These are phyloP conservation scores for Rhododendron ovatum DNA, from an alignment of 148 eudicot species.

Conservation along the genomic window DNA sequence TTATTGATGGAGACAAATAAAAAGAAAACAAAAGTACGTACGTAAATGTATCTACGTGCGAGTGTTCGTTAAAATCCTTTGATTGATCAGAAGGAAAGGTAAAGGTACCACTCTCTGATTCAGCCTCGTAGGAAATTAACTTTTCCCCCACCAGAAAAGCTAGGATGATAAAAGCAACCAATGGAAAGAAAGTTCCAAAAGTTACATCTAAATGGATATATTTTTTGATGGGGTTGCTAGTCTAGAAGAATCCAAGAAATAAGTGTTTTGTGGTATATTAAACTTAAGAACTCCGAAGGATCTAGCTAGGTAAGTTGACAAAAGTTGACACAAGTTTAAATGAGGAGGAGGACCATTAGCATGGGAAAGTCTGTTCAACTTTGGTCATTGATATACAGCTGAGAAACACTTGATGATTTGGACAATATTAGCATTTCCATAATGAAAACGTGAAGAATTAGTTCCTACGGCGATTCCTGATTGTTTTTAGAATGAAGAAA, in stretches of 20 bases:
- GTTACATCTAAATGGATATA: not conserved
- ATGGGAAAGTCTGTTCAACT: not conserved
- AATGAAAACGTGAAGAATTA: not conserved
- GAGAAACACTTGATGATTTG: not conserved
- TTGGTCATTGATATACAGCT: not conserved
- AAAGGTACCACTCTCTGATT: not conserved
- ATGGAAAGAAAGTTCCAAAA: constrained; percentile 1
- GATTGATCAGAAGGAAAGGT: not conserved
- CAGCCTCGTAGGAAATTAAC: not conserved
- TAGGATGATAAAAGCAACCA: not conserved
- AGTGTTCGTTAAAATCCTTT: not conserved
- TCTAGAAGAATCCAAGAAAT: not conserved
- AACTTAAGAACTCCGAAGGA: not conserved
- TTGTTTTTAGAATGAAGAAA: not conserved
- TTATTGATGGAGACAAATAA: not conserved
- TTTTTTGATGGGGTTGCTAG: not conserved
- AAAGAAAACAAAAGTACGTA: not conserved
- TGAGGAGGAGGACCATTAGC: not conserved
- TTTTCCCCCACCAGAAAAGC: constrained; percentile 5
- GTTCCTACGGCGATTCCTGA: not conserved
- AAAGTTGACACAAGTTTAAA: not conserved
- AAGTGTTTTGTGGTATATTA: not conserved
- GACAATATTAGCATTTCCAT: not conserved
- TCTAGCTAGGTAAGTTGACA: not conserved
- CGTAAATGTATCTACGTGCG: not conserved